phyloP scores from a whole-genome alignment of 139 green algal species.

The Desmodesmus armatus region DNA sequence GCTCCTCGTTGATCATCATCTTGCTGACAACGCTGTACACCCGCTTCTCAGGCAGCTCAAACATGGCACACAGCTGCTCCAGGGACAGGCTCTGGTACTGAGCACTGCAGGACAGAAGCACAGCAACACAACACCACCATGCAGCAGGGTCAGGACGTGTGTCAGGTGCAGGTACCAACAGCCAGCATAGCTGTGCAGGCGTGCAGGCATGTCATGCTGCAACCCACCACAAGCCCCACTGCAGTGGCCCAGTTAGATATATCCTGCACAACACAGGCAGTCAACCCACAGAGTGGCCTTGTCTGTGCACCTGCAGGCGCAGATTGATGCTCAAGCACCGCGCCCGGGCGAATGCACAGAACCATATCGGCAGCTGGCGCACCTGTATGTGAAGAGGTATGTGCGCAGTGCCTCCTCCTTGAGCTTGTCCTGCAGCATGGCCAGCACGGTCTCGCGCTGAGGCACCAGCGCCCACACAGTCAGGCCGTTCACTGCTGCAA shows the following conservation, averaged over 20 bases:
- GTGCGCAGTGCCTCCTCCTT: slow-evolving; percentile 93
- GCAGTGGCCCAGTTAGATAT: no score
- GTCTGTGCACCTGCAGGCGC: neutral
- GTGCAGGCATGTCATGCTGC: no score
- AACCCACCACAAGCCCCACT: no score
- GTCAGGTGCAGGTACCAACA: no score
- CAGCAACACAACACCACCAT: neutral
- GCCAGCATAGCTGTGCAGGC: no score
- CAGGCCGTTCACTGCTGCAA: slow-evolving; percentile 74
- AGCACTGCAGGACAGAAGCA: slow-evolving; percentile 32
- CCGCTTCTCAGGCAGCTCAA: slow-evolving; percentile 87
- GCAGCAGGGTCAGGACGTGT: no score
- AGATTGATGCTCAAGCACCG: neutral
- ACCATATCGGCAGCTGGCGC: neutral
- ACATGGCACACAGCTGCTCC: slow-evolving; percentile 90
- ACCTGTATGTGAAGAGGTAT: slow-evolving; percentile 91
- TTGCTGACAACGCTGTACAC: slow-evolving; percentile 83
- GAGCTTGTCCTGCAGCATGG: slow-evolving; percentile 83
- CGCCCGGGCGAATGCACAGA: no score
- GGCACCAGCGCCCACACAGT: slow-evolving; percentile 86
- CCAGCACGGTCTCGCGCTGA: slow-evolving; percentile 76
- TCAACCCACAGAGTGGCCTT: neutral
- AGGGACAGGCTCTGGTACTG: slow-evolving; percentile 91
- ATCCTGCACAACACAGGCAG: neutral
- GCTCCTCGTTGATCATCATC: slow-evolving; percentile 94